Conservation (phyloP, 805 yeast genomes). For the Teunomyces gatunensis region DNA sequence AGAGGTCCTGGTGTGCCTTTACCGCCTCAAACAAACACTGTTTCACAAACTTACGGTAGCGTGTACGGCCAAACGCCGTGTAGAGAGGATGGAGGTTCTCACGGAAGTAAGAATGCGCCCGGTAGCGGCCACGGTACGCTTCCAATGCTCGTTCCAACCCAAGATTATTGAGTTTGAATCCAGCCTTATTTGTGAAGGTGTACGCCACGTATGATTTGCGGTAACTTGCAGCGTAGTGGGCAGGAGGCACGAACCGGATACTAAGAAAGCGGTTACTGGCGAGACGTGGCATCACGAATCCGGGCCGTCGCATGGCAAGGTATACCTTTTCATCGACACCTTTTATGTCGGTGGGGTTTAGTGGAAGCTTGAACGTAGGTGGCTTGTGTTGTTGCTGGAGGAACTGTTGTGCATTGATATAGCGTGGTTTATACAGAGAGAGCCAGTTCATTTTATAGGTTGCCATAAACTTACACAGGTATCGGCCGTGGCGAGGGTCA, state of each 20-base stretch:
- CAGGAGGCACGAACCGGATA: constrained; percentile 28
- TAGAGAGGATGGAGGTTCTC: constrained; percentile 26
- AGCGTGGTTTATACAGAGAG: background rate
- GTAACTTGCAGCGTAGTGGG: constrained; percentile 23
- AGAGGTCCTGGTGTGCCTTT: background rate
- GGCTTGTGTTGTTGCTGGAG: background rate
- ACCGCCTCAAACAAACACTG: constrained; percentile 7
- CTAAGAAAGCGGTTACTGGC: constrained; percentile 19
- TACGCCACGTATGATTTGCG: constrained; percentile 41
- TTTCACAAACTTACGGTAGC: constrained; percentile 20
- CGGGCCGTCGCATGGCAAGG: constrained; percentile 2
- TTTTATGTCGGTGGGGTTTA: constrained; percentile 25
- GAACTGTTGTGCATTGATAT: constrained; percentile 7
- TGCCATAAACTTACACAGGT: constrained; percentile 39
- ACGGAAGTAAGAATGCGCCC: constrained; percentile 19
- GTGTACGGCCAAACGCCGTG: constrained; percentile 31
- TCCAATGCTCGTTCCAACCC: constrained; percentile 18
- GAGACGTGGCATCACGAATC: constrained; percentile 14
- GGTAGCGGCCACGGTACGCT: constrained; percentile 29
- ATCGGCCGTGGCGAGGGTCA: constrained; percentile 65
- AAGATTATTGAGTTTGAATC: constrained; percentile 25
- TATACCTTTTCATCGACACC: constrained; percentile 30
- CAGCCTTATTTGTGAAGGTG: constrained; percentile 28
- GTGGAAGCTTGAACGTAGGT: background rate
- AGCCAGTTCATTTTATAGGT: constrained; percentile 15